Percentiles rank a stretch among this genome's conserved stretches.
These are phyloP conservation scores for Sugiyamaella qingdaonensis DNA, from an alignment of 805 yeast genomes.

Conservation along the genomic window DNA sequence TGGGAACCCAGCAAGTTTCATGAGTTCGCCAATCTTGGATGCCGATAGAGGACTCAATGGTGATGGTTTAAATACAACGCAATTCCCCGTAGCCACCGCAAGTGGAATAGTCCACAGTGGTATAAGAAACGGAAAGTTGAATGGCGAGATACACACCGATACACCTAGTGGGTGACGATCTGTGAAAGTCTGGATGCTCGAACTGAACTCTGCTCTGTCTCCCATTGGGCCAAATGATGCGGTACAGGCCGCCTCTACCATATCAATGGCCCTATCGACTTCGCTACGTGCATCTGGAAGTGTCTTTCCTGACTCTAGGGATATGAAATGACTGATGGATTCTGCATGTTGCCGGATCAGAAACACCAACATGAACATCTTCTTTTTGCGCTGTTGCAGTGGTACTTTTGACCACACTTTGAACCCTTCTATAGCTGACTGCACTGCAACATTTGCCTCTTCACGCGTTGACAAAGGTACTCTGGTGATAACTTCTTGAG, in stretches of 20 bases:
- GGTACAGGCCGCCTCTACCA: constrained; percentile 1
- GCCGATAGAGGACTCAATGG: not conserved
- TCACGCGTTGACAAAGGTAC: not conserved
- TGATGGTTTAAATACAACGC: not conserved
- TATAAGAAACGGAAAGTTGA: not conserved
- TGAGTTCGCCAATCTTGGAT: not conserved
- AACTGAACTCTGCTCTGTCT: not conserved
- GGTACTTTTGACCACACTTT: constrained; percentile 1
- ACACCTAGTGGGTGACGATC: not conserved
- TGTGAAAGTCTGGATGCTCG: not conserved
- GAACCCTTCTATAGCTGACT: not conserved
- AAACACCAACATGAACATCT: constrained; percentile 1
- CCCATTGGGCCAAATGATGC: constrained; percentile 1
- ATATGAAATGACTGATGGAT: not conserved
- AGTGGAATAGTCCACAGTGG: constrained; percentile 2
- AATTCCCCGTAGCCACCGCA: constrained; percentile 1
- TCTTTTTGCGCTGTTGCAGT: constrained; percentile 2
- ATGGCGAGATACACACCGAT: not conserved
- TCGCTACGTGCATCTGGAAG: constrained; percentile 2
- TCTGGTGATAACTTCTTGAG: not conserved
- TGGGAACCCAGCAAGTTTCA: not conserved
- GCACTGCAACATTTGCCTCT: not conserved
- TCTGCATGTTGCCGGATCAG: constrained; percentile 1
- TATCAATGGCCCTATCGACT: constrained; percentile 2
- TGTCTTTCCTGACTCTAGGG: not conserved